Evolutionary conservation across 352 stramenopile genomes (phyloP).

Genomic region (Phytopythium ostracodes): DNA sequence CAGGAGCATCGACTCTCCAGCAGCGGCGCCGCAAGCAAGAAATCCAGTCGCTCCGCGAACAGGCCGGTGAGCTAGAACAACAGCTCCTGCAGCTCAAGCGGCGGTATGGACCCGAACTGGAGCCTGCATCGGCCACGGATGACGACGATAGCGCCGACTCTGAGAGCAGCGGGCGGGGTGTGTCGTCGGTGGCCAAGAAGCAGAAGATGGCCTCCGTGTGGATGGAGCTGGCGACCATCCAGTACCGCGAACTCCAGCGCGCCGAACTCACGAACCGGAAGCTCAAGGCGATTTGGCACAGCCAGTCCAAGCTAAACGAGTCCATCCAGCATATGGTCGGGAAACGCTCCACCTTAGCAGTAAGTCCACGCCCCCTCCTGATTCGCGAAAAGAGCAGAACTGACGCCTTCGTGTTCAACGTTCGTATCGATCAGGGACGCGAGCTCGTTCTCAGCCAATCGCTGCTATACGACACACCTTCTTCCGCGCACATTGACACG

Average conservation of each 20-base stretch:
- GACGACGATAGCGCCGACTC: neutral
- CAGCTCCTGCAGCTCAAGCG: constrained; percentile 24
- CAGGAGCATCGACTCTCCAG: constrained; percentile 23
- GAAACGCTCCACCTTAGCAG: constrained; percentile 7
- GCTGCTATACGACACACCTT: neutral
- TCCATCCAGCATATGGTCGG: constrained; percentile 22
- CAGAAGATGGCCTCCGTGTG: constrained; percentile 6
- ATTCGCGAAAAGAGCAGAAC: too few relatives aligned
- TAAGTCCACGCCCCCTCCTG: too few relatives aligned
- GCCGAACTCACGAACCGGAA: constrained; percentile 27
- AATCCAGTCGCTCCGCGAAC: constrained; percentile 18
- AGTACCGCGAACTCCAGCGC: constrained; percentile 22
- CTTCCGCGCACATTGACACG: neutral
- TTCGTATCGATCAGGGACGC: neutral
- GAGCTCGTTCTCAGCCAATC: constrained; percentile 5
- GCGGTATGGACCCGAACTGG: neutral
- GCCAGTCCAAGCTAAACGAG: constrained; percentile 26
- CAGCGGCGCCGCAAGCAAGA: constrained; percentile 28
- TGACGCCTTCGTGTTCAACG: neutral
- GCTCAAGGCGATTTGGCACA: constrained; percentile 29
- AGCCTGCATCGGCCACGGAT: neutral
- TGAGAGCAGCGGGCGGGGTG: too few relatives aligned
- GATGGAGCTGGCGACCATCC: constrained; percentile 16
- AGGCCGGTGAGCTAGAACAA: constrained; percentile 22
- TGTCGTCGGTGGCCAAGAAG: neutral